Evolutionary conservation across 1,139 yeast genomes (phyloP), one percentile per base, ranked within the genome.

Genomic region (Kazachstania sp.): DNA sequence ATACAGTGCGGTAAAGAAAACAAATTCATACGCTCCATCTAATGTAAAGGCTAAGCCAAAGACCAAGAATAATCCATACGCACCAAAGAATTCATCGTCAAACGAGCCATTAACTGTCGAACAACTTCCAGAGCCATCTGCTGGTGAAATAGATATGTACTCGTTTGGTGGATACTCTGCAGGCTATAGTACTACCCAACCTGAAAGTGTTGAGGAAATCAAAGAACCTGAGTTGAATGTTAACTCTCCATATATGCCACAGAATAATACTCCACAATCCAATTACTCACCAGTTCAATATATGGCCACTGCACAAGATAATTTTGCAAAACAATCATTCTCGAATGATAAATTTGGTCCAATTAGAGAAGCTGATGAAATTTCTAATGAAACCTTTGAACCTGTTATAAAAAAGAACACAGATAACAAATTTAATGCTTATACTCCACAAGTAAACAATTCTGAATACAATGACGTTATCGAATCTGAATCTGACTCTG

Each of bases 401-500:
- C 64, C 64, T 12, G 54, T 55, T 4, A 58, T 59, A 18, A 58
- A 52, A 39, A 49, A 47, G 19, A 45, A 52, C 4, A 39, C 55
- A 5, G 47, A 46, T 12, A 45, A 45, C 12, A 46, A 45, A 18
- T 44, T 45, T 13, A 49, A 48, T 29, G 49, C 58, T 8, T 52
- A 45, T 37, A 51, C 56, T 19, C 52, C 43, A 6, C 58, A 11
- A 41, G 39, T 4, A 9, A 42, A 29, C 5, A 41, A 28, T n/a
- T 28, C 20, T 9, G 55, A 68, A 40, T 71, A 71, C 49, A 71
- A 72, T 45, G 78, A 73, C 54, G 70, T 69, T 39, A 69, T 71
- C 39, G 73, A 68, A 32, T 76, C 72, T 41, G 77, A 72, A 9
- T 71, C 70, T 13, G 73, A 68, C 11, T 72, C 67, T 3, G 74